Percentiles rank a stretch among this genome's conserved stretches.
These are phyloP conservation scores for Physcia stellaris DNA, from an alignment of 495 filamentous ascomycete genomes.

Conservation along the genomic window DNA sequence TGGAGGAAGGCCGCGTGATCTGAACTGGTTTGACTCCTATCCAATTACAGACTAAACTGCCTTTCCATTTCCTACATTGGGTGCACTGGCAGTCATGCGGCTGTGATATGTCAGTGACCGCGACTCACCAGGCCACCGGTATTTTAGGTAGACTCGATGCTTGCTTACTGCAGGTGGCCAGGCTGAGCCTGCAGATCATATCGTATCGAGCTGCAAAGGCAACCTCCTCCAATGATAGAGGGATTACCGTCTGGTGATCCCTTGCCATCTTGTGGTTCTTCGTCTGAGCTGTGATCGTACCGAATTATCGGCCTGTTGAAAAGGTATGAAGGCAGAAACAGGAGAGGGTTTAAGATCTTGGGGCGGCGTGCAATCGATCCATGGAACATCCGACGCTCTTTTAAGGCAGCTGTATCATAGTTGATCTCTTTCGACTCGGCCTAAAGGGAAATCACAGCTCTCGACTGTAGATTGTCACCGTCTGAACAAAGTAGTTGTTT, in stretches of 20 bases:
- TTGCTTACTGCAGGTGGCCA: background rate
- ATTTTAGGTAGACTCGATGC: background rate
- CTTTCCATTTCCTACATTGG: slow-evolving; percentile 1
- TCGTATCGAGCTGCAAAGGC: background rate
- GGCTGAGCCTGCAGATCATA: background rate
- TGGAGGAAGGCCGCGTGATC: background rate
- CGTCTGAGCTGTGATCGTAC: too few relatives aligned
- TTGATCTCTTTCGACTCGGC: too few relatives aligned
- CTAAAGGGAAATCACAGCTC: too few relatives aligned
- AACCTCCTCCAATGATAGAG: background rate
- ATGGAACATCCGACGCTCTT: too few relatives aligned
- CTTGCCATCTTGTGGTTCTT: too few relatives aligned
- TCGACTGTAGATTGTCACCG: too few relatives aligned
- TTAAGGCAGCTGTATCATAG: too few relatives aligned
- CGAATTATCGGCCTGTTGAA: too few relatives aligned
- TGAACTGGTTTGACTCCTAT: background rate
- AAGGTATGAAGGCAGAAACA: too few relatives aligned
- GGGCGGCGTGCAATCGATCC: too few relatives aligned
- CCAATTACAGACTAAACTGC: background rate
- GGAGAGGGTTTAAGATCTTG: too few relatives aligned
- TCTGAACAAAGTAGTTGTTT: too few relatives aligned
- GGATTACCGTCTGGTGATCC: background rate
- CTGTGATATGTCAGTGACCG: background rate
- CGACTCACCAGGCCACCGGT: background rate
- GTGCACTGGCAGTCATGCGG: slow-evolving; percentile 2